These are phyloP conservation scores for Pelagophyceae sp. DNA, from an alignment of 352 stramenopile species.

Conservation along the genomic window DNA sequence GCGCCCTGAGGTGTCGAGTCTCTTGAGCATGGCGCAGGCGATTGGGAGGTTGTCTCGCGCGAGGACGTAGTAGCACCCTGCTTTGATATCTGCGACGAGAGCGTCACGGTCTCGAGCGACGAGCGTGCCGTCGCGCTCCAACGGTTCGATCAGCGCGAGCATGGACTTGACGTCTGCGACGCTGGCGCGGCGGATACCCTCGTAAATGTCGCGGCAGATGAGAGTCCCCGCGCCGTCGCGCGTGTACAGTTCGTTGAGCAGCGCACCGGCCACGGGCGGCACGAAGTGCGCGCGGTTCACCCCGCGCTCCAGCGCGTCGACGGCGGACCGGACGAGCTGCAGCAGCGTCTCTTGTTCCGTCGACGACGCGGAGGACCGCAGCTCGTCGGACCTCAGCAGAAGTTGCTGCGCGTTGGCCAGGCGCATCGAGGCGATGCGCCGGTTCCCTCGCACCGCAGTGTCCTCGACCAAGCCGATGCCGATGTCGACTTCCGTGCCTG, in stretches of 20 bases:
- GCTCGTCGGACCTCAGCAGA: neutral
- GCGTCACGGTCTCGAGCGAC: slow-evolving; percentile 46
- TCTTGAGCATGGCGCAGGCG: slow-evolving; percentile 52
- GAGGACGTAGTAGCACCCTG: slow-evolving; percentile 51
- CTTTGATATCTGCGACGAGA: slow-evolving; percentile 49
- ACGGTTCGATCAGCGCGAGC: slow-evolving; percentile 52
- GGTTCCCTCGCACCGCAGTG: neutral
- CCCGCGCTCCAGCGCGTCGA: slow-evolving; percentile 52
- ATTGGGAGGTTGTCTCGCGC: slow-evolving; percentile 54
- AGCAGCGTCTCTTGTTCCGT: neutral
- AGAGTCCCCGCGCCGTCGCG: slow-evolving; percentile 89
- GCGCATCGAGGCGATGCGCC: neutral
- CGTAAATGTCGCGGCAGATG: slow-evolving; percentile 92
- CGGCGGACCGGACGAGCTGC: slow-evolving; percentile 34
- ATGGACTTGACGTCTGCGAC: slow-evolving; percentile 73
- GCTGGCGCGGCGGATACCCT: slow-evolving; percentile 80
- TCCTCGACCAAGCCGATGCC: neutral
- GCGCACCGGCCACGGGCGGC: slow-evolving; percentile 54
- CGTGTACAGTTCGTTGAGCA: slow-evolving; percentile 95
- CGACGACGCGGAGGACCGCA: neutral
- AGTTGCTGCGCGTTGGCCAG: neutral
- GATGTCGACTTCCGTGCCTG: neutral
- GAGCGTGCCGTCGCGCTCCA: slow-evolving; percentile 49
- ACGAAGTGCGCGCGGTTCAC: slow-evolving; percentile 66
- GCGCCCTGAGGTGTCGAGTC: slow-evolving; percentile 43